Evolutionary conservation across 2,329 filamentous ascomycete species (phyloP).

Genomic region (Botryotinia globosa): DNA sequence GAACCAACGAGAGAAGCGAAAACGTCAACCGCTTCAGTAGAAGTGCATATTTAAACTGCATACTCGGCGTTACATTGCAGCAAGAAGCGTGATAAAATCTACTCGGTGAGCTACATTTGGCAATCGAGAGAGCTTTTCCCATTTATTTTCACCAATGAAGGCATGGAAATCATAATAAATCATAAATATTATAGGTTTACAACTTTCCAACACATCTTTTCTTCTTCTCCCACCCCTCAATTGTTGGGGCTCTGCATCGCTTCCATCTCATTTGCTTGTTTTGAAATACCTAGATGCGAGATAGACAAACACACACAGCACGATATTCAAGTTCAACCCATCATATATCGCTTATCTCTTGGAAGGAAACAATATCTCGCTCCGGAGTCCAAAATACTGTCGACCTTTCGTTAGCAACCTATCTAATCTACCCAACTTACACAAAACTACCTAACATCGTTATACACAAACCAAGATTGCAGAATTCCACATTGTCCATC

Average conservation of each 20-base stretch:
- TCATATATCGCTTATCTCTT: not conserved
- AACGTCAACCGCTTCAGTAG: constrained; percentile 1
- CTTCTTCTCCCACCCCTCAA: not conserved
- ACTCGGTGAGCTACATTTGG: constrained; percentile 17
- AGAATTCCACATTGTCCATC: not conserved
- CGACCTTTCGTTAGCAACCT: not conserved
- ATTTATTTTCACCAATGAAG: constrained; percentile 15
- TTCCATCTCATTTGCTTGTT: not conserved
- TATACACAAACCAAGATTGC: not conserved
- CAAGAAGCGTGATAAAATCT: constrained; percentile 17
- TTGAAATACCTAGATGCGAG: not conserved
- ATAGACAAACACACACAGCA: not conserved
- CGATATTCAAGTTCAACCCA: not conserved
- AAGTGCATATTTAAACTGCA: constrained; percentile 11
- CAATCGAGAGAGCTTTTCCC: not conserved
- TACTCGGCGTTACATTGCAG: constrained; percentile 19
- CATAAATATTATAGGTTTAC: not conserved
- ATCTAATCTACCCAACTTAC: not conserved
- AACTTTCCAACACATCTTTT: constrained; percentile 15
- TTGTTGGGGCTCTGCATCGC: constrained; percentile 11
- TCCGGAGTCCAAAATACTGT: not conserved
- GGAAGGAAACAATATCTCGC: not conserved
- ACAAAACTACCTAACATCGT: not conserved
- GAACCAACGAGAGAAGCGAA: not conserved
- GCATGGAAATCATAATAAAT: not conserved